Conservation (phyloP, 176 grass and related monocot species). For the Saccharum spontaneum region DNA sequence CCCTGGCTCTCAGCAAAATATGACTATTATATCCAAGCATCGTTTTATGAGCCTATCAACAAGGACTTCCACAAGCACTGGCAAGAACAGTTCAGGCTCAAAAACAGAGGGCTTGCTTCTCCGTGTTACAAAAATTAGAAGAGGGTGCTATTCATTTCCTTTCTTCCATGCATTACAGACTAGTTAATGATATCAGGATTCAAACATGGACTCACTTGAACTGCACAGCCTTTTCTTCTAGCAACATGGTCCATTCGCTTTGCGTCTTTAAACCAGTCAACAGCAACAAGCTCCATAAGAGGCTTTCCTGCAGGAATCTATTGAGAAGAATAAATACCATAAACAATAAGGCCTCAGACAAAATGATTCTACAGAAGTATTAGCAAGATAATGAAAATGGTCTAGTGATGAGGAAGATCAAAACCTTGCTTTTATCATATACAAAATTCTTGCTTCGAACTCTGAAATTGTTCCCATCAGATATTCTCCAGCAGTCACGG, state of each 20-base stretch:
- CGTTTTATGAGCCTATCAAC: constrained; percentile 7
- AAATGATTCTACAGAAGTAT: constrained; percentile 27
- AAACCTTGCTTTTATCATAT: constrained; percentile 91
- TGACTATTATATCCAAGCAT: background rate
- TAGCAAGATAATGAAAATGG: constrained; percentile 16
- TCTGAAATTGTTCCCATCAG: constrained; percentile 96
- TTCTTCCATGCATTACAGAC: background rate
- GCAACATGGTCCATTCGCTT: constrained; percentile 99
- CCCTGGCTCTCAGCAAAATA: constrained; percentile 17
- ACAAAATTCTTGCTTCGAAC: constrained; percentile 86
- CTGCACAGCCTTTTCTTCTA: constrained; percentile 90
- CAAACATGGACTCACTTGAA: constrained; percentile 63
- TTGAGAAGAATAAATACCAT: constrained; percentile 6
- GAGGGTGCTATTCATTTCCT: background rate
- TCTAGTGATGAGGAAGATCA: constrained; percentile 25
- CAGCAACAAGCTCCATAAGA: constrained; percentile 93
- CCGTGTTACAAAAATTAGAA: background rate
- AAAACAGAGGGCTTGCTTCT: background rate
- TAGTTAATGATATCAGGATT: constrained; percentile 16
- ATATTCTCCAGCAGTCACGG: constrained; percentile 96
- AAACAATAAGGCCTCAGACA: background rate
- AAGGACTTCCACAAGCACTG: constrained; percentile 4
- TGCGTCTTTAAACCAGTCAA: constrained; percentile 96
- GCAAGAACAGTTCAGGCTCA: background rate
- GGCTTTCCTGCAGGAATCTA: constrained; percentile 93